These are phyloP conservation scores for Blastobotrys persicus DNA, from an alignment of 1,139 yeast genomes.

Conservation along the genomic window DNA sequence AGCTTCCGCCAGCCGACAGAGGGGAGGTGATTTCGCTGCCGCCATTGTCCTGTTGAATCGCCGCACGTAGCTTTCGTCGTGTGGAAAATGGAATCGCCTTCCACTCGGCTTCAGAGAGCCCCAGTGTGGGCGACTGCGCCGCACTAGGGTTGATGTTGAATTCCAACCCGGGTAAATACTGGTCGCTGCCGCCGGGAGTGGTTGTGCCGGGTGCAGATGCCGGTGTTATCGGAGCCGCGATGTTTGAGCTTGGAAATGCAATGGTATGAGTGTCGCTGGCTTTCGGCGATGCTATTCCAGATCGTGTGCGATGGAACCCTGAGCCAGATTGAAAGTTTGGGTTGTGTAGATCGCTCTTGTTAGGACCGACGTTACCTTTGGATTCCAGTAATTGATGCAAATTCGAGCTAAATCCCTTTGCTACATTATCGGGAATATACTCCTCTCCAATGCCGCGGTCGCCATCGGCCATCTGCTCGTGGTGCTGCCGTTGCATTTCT, in stretches of 20 bases:
- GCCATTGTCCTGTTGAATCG: constrained; percentile 18
- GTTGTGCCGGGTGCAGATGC: neutral
- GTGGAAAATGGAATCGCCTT: constrained; percentile 31
- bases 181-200: constrained; percentile 10
- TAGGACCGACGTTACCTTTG: neutral
- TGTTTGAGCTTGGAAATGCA: neutral
- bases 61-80: constrained; percentile 26
- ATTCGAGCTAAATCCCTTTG: neutral
- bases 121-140: constrained; percentile 27
- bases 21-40: constrained; percentile 7
- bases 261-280: constrained; percentile 2
- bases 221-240: constrained; percentile 1
- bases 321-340: constrained; percentile 2
- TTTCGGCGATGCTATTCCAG: neutral
- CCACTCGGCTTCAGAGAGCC: constrained; percentile 29
- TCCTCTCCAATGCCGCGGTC: constrained; percentile 13
- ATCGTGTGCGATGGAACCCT: neutral
- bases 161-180: constrained; percentile 16
- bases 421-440: constrained; percentile 10
- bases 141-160: constrained; percentile 17
- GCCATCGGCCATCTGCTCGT: no score
- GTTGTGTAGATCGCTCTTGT: neutral
- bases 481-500: neutral
- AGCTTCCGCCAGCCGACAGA: neutral
- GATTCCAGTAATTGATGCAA: constrained; percentile 2